phyloP scores from a whole-genome alignment of 495 filamentous ascomycete genomes.

The Hyaloscypha variabilis region DNA sequence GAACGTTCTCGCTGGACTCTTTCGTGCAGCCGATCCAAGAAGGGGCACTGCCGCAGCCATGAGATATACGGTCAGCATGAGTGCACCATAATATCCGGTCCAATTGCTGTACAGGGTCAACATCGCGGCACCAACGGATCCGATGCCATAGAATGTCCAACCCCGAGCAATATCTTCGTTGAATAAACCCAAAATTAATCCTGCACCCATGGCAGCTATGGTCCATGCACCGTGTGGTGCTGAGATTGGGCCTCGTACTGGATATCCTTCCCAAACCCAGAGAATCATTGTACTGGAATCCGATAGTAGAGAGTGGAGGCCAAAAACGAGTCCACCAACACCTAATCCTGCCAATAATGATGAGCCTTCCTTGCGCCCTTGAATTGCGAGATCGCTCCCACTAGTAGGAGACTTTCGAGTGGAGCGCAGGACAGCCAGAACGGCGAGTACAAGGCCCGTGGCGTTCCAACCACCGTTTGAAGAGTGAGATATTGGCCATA shows the following conservation, averaged over 20 bases:
- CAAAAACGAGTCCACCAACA: constrained; percentile 84
- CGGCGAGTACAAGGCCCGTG: constrained; percentile 71
- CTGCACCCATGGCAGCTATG: constrained; percentile 82
- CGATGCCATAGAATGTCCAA: constrained; percentile 82
- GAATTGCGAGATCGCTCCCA: constrained; percentile 43
- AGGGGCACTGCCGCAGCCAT: constrained; percentile 81
- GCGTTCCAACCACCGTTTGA: constrained; percentile 94
- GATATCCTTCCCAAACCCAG: constrained; percentile 99
- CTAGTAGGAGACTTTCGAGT: constrained; percentile 59
- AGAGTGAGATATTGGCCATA: constrained; percentile 92
- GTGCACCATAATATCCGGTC: constrained; percentile 87
- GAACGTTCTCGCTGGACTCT: constrained; percentile 76
- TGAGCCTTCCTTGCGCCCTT: constrained; percentile 60
- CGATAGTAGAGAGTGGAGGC: constrained; percentile 88
- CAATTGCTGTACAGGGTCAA: constrained; percentile 81
- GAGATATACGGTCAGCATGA: constrained; percentile 75
- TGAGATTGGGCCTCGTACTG: constrained; percentile 85
- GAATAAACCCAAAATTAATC: constrained; percentile 78
- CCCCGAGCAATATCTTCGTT: constrained; percentile 67
- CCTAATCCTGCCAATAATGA: constrained; percentile 73
- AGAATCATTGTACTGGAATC: constrained; percentile 99
- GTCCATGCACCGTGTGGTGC: constrained; percentile 86
- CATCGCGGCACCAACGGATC: constrained; percentile 76
- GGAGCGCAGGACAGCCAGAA: constrained; percentile 73
- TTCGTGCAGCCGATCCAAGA: constrained; percentile 71